Evolutionary conservation across 306 rosid species (phyloP).

Genomic region (Ziziphus jujuba): DNA sequence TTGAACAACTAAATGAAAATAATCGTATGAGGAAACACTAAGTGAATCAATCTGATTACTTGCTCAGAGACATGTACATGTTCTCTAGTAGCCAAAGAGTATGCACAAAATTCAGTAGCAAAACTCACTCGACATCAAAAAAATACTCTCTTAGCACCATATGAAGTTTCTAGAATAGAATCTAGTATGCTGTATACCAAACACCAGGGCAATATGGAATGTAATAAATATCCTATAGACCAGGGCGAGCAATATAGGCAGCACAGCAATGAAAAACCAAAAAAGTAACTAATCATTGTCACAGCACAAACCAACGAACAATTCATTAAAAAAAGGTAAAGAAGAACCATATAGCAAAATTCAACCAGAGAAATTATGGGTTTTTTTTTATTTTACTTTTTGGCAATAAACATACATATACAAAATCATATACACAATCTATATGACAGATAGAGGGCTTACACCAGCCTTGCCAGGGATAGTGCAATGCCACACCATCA

Average conservation of each 20-base stretch:
- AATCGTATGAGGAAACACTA: no score
- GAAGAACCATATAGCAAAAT: neutral
- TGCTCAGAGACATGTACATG: no score
- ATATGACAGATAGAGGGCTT: conserved; percentile 18
- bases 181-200: neutral
- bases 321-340: neutral
- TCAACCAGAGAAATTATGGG: neutral
- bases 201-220: neutral
- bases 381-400: neutral
- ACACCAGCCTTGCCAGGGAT: conserved; percentile 91
- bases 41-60: no score
- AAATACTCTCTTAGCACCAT: neutral
- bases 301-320: neutral
- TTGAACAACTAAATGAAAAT: no score
- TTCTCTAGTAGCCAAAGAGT: no score
- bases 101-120: no score
- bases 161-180: neutral
- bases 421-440: neutral
- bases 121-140: no score
- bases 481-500: conserved; percentile 98
- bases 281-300: neutral
- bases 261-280: neutral
- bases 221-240: neutral
- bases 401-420: neutral
- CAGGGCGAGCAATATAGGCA: neutral